Evolutionary conservation across 441 rosid genomes (phyloP).

Genomic region (Croton laevigatus): DNA sequence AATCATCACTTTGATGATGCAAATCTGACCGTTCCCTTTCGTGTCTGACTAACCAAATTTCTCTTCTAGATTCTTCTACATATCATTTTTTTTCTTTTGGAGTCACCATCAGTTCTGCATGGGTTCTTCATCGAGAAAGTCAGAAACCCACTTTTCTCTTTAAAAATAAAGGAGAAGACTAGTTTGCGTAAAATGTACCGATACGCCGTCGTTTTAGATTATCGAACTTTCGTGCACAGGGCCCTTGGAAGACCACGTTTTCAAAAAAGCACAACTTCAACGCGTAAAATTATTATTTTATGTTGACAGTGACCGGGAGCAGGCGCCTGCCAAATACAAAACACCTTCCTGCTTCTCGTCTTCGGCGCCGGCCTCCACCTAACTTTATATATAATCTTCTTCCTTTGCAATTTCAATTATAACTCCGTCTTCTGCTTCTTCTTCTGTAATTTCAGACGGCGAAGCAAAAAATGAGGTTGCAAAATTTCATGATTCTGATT

Average conservation of each 20-base stretch:
- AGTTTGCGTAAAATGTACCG: background rate
- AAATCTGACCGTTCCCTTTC: too few species aligned
- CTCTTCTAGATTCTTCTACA: too few species aligned
- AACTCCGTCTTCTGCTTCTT: background rate
- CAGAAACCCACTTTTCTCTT: background rate
- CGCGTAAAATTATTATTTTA: background rate
- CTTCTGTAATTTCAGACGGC: background rate
- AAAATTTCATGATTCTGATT: constrained; percentile 12
- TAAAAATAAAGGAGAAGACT: too few species aligned
- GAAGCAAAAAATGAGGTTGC: background rate
- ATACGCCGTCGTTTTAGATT: background rate
- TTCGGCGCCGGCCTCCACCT: background rate
- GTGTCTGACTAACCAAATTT: too few species aligned
- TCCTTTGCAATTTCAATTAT: background rate
- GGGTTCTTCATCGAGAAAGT: too few species aligned
- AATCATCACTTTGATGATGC: too few species aligned
- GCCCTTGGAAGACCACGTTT: background rate
- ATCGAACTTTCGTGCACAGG: background rate
- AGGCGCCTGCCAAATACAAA: background rate
- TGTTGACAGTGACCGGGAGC: background rate
- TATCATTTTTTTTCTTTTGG: too few species aligned
- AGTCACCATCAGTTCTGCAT: too few species aligned
- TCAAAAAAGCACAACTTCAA: constrained; percentile 8
- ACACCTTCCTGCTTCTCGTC: background rate
- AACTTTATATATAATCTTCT: background rate